phyloP scores from a whole-genome alignment of 2,329 filamentous ascomycete genomes.

The Fusarium tjaetaba region DNA sequence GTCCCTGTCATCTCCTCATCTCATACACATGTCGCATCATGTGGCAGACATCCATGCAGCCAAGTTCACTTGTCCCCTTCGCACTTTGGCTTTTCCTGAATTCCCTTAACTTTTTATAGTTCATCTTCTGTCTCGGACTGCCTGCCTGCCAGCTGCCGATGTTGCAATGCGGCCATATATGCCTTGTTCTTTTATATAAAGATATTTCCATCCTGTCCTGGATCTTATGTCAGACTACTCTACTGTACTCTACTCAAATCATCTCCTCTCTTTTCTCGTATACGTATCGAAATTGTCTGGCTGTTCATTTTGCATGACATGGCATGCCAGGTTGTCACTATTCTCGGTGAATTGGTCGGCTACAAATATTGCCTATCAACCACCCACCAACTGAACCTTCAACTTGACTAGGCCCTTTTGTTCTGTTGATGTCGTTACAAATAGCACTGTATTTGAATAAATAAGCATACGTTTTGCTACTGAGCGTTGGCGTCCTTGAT shows the following conservation, averaged over 20 bases:
- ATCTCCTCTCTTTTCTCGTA: neutral
- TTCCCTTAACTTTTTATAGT: neutral
- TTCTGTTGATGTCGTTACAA: neutral
- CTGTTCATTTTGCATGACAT: neutral
- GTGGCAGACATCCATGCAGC: neutral
- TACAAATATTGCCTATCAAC: conserved; percentile 29
- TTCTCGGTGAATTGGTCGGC: conserved; percentile 36
- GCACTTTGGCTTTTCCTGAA: neutral
- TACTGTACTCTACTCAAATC: neutral
- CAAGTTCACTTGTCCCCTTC: neutral
- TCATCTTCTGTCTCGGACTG: neutral
- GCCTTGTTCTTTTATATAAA: neutral
- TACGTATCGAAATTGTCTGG: neutral
- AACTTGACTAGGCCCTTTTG: neutral
- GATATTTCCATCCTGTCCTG: neutral
- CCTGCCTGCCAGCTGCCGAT: neutral
- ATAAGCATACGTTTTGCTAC: neutral
- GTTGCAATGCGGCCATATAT: neutral
- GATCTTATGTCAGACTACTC: neutral
- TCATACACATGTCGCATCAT: neutral
- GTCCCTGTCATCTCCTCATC: neutral
- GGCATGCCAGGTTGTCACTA: conserved; percentile 8
- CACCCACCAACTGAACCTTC: neutral
- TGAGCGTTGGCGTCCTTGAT: neutral
- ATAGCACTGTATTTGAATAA: neutral